A percentile compares a stretch with the other conserved stretches of the same genome.
Evolutionary conservation across 2,329 filamentous ascomycete genomes (phyloP).

Genomic region (Penicillium sp.): DNA sequence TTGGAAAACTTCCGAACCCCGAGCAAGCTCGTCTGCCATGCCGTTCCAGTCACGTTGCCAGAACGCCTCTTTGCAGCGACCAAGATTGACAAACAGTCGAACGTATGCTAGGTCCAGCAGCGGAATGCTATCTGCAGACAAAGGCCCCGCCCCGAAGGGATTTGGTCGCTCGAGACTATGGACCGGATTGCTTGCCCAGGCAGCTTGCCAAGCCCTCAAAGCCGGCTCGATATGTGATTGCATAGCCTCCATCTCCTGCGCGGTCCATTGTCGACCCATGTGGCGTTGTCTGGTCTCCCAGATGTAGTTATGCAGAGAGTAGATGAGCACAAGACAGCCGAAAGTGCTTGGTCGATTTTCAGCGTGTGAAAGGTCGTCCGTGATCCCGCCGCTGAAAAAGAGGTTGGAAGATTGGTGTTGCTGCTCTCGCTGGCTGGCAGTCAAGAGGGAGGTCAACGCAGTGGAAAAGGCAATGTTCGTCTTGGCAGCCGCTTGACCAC

Average conservation of each 20-base stretch:
- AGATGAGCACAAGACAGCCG: conserved; percentile 84
- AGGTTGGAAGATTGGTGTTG: conserved; percentile 36
- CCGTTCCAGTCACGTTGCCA: conserved; percentile 92
- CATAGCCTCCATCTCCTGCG: conserved; percentile 91
- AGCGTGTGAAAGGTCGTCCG: conserved; percentile 51
- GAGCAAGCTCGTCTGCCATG: conserved; percentile 79
- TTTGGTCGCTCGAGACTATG: conserved; percentile 82
- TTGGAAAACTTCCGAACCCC: conserved; percentile 67
- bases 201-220: conserved; percentile 86
- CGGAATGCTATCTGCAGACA: conserved; percentile 86
- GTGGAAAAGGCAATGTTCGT: conserved; percentile 73
- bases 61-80: conserved; percentile 83
- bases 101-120: conserved; percentile 88
- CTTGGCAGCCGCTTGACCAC: conserved; percentile 65
- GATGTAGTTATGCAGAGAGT: conserved; percentile 94
- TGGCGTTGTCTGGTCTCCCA: conserved; percentile 95
- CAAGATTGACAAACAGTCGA: conserved; percentile 86
- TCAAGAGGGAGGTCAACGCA: conserved; percentile 72
- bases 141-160: conserved; percentile 70
- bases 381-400: conserved; percentile 45
- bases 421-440: conserved; percentile 62
- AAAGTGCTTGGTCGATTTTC: conserved; percentile 81
- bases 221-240: conserved; percentile 92
- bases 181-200: conserved; percentile 79
- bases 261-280: conserved; percentile 81